phyloP scores from a whole-genome alignment of 2,329 filamentous ascomycete genomes.

The Shiraia bambusicola region DNA sequence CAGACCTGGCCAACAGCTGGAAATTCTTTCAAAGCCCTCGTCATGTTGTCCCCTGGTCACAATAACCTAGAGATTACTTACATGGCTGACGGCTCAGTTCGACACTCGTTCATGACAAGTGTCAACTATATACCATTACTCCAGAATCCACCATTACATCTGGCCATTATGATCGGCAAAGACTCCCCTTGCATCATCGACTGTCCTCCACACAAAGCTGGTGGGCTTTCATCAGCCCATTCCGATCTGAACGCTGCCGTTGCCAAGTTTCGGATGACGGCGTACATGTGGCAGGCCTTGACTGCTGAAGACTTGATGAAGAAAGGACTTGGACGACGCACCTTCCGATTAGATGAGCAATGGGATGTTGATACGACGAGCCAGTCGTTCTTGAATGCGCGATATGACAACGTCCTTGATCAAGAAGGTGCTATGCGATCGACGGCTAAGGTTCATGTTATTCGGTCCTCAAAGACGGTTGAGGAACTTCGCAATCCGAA shows the following conservation, averaged over 20 bases:
- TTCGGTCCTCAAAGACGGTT: conserved; percentile 26
- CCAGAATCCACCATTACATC: conserved; percentile 36
- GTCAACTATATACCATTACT: conserved; percentile 35
- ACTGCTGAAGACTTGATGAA: conserved; percentile 35
- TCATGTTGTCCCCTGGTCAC: conserved; percentile 31
- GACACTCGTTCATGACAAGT: conserved; percentile 10
- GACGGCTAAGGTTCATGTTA: conserved; percentile 31
- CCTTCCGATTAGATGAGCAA: conserved; percentile 38
- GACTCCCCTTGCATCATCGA: conserved; percentile 37
- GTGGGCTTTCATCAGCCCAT: conserved; percentile 27
- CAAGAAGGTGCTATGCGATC: conserved; percentile 23
- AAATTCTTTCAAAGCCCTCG: conserved; percentile 36
- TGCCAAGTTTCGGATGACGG: conserved; percentile 37
- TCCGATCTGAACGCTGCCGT: conserved; percentile 32
- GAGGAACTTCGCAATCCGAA: conserved; percentile 22
- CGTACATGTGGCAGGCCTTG: conserved; percentile 41
- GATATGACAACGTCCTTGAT: conserved; percentile 10
- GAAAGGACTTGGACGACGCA: conserved; percentile 28
- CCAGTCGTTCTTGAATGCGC: conserved; percentile 21
- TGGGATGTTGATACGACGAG: conserved; percentile 29
- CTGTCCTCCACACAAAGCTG: conserved; percentile 30
- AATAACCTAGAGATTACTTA: conserved; percentile 27
- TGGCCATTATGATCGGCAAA: conserved; percentile 36
- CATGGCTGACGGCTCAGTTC: conserved; percentile 18
- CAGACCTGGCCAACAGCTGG: conserved; percentile 39